A percentile compares a stretch with the other conserved stretches of the same genome.
phyloP scores from a whole-genome alignment of 2,329 filamentous ascomycete genomes.

The Fusarium cyanostomum region DNA sequence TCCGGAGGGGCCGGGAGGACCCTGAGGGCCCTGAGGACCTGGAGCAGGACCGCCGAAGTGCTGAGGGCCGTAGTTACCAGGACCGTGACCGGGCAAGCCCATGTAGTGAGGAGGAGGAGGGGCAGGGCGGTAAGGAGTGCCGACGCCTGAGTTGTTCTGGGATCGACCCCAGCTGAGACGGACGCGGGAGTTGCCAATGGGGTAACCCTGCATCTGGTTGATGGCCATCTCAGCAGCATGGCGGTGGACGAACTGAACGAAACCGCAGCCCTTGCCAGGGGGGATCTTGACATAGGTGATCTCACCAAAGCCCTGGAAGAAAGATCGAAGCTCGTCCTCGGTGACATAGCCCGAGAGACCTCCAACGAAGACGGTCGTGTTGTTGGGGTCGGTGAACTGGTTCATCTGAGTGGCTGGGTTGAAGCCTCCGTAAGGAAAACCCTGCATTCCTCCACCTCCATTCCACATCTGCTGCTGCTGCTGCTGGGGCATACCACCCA shows the following conservation, averaged over 20 bases:
- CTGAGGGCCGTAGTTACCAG: conserved; percentile 57
- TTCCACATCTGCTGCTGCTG: conserved; percentile 57
- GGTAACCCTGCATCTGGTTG: conserved; percentile 99
- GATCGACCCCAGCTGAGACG: conserved; percentile 97
- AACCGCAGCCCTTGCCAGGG: conserved; percentile 97
- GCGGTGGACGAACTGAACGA: conserved; percentile 98
- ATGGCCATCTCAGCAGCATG: conserved; percentile 99
- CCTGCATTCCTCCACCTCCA: conserved; percentile 37
- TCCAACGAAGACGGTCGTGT: conserved; percentile 98
- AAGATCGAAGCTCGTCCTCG: conserved; percentile 98
- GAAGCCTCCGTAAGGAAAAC: conserved; percentile 55
- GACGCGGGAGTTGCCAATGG: conserved; percentile 97
- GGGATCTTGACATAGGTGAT: conserved; percentile 99
- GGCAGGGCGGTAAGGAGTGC: conserved; percentile 95
- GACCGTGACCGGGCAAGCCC: conserved; percentile 57
- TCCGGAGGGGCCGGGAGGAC: conserved; percentile 51
- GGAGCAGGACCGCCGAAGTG: conserved; percentile 58
- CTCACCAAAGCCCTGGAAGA: conserved; percentile 99
- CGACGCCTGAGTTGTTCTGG: conserved; percentile 99
- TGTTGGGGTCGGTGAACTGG: conserved; percentile 99
- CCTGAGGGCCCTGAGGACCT: conserved; percentile 55
- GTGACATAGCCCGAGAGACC: conserved; percentile 98
- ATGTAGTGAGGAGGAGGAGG: conserved; percentile 71
- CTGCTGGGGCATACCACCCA: conserved; percentile 57
- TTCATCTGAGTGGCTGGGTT: conserved; percentile 78